Evolutionary conservation across 2,329 filamentous ascomycete species (phyloP), one percentile per base, ranked within the genome.

Genomic region (Triangularia setosa): DNA sequence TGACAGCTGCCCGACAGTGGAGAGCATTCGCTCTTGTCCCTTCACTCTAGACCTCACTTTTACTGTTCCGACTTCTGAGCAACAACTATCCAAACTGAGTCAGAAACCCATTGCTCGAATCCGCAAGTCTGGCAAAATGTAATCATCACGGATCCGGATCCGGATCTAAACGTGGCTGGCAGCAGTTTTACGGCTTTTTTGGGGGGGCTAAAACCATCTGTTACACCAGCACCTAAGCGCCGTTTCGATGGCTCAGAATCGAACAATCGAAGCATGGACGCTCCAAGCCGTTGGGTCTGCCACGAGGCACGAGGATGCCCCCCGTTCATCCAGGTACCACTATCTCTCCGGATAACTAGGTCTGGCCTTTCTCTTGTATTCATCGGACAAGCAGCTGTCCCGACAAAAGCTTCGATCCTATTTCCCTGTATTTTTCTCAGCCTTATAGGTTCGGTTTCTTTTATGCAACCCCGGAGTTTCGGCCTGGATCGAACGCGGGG

Each of bases 201-300:
- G 12, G 58, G 40, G 40, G 40, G 21, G 30, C n/a, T 58, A 35
- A 53, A 53, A 3, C n/a, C n/a, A n/a, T 40, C 12, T 28, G 33
- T 35, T 35, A 24, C 30, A 58, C 33, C n/a, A 25, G 30, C 23
- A 21, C 35, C 25, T 24, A 60, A 40, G 21, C 58, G 23, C 58
- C 58, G 16, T 16, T 14, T 40, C 16, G 33, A 40, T 28, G 27
- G 27, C 27, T 8, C 4, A 28, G 27, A 28, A 28, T 28, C 27
- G 27, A 28, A 28, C n/a, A 8, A 28, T 40, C 33, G 33, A 40
- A 40, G 33, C 33, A 40, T 40, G 14, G 33, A 40, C 33, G 33
- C 14, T 21, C 18, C 21, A 48, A 48, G 40, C 40, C 27, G 35
- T 60, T 44, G 58, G 40, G 58, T 60, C 58, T 60, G 58, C 58